Base-by-base conservation (phyloP, 805 yeast species). In the Nakazawaea wickerhamii region DNA sequence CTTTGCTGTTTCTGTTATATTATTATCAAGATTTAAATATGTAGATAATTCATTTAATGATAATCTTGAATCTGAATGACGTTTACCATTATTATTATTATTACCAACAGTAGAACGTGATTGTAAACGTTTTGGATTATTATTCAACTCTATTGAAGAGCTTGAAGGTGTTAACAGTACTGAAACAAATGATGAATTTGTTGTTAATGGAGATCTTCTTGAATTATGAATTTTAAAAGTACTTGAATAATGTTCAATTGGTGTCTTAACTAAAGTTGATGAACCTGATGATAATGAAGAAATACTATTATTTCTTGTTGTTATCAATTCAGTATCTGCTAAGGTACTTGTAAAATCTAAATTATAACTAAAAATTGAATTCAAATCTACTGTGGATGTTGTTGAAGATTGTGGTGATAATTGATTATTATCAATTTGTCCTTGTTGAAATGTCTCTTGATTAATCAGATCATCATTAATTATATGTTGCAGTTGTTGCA, bases 1-100 rank as follows among this genome's bases (percentile, higher is more conserved):
- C 37, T 65, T 67, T 20, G 73, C 68, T 0, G 87, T 80, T 51
- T 81, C 79, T 26, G 70, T 66, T n/a, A 67, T 57, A 17, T 74
- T 64, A 6, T 72, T 65, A n/a, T 61, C 55, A 19, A 80, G 58
- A 13, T 72, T 65, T 33, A 81, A 54, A 3, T 78, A 75, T 43
- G 65, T 65, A 4, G 81, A 73, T 21, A 81, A 60, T 39, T 78
- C 81, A 27, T 66, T 68, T 3, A 79, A 64, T 13, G 84, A 80
- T 23, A 81, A 56, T 46, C 86, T 60, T 4, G 84, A 77, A 50
- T 76, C 80, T 6, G 46, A 43, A 43, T 43, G 46, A 35, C 46
- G 46, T 22, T 43, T 43, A 13, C 32, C 26, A 35, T 15, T 20
- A 6, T 20, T 11, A n/a, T 13, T 23, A 9, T 35, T 22, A 25